phyloP scores from a whole-genome alignment of 2,329 filamentous ascomycete species.

The Colletotrichum sp. region DNA sequence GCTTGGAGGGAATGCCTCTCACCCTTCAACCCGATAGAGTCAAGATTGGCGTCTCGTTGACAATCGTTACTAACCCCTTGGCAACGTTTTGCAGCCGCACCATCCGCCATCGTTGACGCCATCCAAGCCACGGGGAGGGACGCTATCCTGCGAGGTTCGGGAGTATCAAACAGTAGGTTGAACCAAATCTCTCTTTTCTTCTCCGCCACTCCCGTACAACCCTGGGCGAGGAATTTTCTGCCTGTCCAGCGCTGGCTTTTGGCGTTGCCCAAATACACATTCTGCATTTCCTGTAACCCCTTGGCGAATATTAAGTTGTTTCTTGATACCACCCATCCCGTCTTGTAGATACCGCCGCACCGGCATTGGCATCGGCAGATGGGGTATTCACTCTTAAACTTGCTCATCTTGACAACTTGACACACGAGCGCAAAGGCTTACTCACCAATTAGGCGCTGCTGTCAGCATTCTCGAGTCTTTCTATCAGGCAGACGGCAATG shows the following conservation, averaged over 20 bases:
- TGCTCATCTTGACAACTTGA: neutral
- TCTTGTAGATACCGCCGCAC: neutral
- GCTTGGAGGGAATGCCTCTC: neutral
- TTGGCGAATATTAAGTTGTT: constrained; percentile 11
- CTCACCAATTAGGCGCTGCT: constrained; percentile 65
- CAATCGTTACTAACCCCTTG: constrained; percentile 4
- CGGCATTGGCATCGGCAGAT: constrained; percentile 4
- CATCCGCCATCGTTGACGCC: constrained; percentile 85
- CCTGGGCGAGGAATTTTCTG: neutral
- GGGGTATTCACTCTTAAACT: neutral
- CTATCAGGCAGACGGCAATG: constrained; percentile 52
- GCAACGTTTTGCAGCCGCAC: constrained; percentile 63
- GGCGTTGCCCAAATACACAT: neutral
- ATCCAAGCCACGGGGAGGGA: constrained; percentile 92
- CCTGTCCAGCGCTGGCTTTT: neutral
- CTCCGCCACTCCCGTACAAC: neutral
- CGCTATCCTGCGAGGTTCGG: constrained; percentile 91
- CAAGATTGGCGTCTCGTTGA: neutral
- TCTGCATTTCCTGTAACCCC: constrained; percentile 1
- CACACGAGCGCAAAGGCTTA: neutral
- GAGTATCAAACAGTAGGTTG: constrained; percentile 79
- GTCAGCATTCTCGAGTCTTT: constrained; percentile 95
- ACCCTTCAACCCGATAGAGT: neutral
- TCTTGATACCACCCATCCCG: constrained; percentile 1
- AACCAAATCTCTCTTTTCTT: constrained; percentile 14